Percentiles rank a stretch among this genome's conserved stretches.
Conservation (phyloP, 257 asterid species). For the Paraleonurus japonicus region DNA sequence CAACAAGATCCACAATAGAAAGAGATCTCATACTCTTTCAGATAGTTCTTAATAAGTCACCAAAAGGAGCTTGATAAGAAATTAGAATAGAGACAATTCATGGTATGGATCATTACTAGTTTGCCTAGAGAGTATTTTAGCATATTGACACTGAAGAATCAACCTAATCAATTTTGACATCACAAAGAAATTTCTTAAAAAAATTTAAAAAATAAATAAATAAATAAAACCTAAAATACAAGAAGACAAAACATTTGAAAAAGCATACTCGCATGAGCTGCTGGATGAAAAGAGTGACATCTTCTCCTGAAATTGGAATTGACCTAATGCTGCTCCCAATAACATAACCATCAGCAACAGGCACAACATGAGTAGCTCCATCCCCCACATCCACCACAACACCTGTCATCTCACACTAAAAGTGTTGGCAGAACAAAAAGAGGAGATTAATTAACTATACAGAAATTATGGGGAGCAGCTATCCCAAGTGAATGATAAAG, state of each 20-base stretch:
- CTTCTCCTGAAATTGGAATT: conserved; percentile 79
- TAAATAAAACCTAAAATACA: not conserved
- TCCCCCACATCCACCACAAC: conserved; percentile 95
- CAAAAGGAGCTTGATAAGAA: conserved; percentile 1
- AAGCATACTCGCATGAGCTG: conserved; percentile 81
- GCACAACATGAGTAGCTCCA: conserved; percentile 98
- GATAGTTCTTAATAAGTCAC: conserved; percentile 7
- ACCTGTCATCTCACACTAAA: conserved; percentile 99
- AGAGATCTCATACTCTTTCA: not conserved
- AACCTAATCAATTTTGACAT: conserved; percentile 1
- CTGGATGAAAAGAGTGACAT: conserved; percentile 83
- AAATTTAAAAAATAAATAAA: too few species aligned
- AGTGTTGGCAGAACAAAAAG: conserved; percentile 27
- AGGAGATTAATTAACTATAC: conserved; percentile 24
- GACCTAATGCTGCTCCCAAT: conserved; percentile 98
- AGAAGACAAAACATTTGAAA: conserved; percentile 17
- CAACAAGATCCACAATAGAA: not conserved
- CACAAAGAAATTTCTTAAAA: not conserved
- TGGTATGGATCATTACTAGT: not conserved
- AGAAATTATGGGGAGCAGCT: conserved; percentile 7
- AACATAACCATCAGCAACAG: conserved; percentile 97
- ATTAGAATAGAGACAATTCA: conserved; percentile 6
- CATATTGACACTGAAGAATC: not conserved
- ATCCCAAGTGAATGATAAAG: conserved; percentile 1
- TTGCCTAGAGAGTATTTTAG: not conserved